These are phyloP conservation scores for Leccinellum luteum DNA, from an alignment of 768 basidiomycete species.

Conservation along the genomic window DNA sequence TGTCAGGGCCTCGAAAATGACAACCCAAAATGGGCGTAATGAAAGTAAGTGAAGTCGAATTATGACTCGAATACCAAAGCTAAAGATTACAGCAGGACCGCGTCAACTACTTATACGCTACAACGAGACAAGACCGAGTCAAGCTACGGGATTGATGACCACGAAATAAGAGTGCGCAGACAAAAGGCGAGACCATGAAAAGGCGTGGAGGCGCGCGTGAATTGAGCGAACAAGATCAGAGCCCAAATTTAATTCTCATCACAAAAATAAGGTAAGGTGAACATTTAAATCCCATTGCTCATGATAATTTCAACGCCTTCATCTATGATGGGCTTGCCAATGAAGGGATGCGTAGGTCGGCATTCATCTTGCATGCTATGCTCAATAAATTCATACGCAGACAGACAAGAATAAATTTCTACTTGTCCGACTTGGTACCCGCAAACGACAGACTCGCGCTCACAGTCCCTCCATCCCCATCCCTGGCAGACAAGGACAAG, in stretches of 20 bases:
- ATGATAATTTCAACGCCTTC: background rate
- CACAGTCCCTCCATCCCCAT: background rate
- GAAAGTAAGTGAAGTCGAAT: too few species aligned
- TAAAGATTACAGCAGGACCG: too few species aligned
- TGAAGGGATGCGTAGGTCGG: background rate
- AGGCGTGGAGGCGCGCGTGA: too few species aligned
- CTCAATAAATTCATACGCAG: background rate
- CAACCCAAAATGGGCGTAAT: too few species aligned
- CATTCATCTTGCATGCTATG: background rate
- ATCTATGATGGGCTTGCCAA: background rate
- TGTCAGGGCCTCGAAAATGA: too few species aligned
- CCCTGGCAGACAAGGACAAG: background rate
- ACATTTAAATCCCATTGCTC: background rate
- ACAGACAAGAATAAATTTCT: background rate
- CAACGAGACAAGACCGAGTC: too few species aligned
- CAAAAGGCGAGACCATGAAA: too few species aligned
- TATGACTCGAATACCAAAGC: too few species aligned
- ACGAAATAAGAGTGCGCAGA: too few species aligned
- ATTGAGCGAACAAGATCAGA: too few species aligned
- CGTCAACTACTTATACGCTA: too few species aligned
- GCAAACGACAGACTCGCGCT: background rate
- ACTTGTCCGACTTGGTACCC: background rate
- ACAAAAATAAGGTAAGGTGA: constrained; percentile 18
- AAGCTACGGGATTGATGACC: too few species aligned
- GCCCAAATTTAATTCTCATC: constrained; percentile 18